Evolutionary conservation across 352 stramenopile genomes (phyloP).

Genomic region (Phytophthora lateralis): DNA sequence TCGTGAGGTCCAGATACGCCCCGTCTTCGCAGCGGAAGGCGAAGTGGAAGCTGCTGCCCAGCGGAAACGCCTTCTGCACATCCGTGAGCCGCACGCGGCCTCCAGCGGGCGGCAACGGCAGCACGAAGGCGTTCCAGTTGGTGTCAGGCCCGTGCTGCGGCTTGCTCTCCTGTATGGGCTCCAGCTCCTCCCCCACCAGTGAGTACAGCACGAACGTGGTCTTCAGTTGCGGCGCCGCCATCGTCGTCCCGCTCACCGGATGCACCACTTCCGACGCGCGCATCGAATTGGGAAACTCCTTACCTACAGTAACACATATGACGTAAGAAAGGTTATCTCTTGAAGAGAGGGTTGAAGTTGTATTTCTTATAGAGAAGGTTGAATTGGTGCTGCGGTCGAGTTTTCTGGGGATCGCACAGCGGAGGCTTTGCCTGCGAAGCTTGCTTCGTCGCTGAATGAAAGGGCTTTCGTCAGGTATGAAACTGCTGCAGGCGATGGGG

Average conservation of each 20-base stretch:
- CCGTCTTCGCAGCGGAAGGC: conserved; percentile 75
- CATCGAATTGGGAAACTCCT: conserved; percentile 29
- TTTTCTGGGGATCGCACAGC: conserved; percentile 21
- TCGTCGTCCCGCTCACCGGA: conserved; percentile 36
- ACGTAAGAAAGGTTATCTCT: conserved; percentile 4
- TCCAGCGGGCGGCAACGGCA: conserved; percentile 28
- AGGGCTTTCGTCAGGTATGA: conserved; percentile 23
- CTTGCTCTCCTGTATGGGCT: conserved; percentile 51
- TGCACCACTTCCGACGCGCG: conserved; percentile 34
- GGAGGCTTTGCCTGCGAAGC: conserved; percentile 7
- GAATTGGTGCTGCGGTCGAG: conserved; percentile 11
- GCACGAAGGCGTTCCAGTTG: conserved; percentile 78
- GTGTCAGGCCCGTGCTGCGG: conserved; percentile 46
- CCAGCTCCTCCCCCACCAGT: conserved; percentile 66
- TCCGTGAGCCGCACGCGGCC: conserved; percentile 52
- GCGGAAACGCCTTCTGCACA: conserved; percentile 72
- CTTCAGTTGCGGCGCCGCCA: conserved; percentile 29
- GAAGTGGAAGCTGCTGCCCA: conserved; percentile 75
- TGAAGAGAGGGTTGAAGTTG: conserved; percentile 16
- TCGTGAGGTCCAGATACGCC: conserved; percentile 73
- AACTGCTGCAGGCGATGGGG: not conserved
- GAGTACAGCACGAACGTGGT: conserved; percentile 65
- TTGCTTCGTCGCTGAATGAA: conserved; percentile 3
- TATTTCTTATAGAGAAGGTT: conserved; percentile 10
- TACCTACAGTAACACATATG: conserved; percentile 6